phyloP scores from a whole-genome alignment of 23 red algal species.

The Gracilaria domingensis region DNA sequence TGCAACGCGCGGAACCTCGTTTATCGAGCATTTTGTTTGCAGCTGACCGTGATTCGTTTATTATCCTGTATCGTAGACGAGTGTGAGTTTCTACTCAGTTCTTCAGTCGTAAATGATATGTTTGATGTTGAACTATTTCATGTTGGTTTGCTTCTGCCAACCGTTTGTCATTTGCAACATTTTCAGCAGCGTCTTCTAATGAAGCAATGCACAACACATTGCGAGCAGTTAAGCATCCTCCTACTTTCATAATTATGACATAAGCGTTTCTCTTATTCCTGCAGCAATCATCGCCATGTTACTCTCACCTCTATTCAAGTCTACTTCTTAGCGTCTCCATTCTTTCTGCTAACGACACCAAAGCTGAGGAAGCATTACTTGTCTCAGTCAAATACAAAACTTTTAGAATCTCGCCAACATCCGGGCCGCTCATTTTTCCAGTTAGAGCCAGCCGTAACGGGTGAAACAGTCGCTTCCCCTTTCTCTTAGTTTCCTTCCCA shows the following conservation, averaged over 20 bases:
- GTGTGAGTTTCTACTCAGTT: neutral
- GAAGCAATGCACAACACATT: neutral
- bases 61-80: neutral
- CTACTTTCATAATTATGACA: neutral
- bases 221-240: neutral
- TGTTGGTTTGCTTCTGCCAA: neutral
- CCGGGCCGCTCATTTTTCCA: conserved; percentile 97
- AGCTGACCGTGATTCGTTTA: neutral
- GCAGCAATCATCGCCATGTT: neutral
- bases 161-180: neutral
- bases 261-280: neutral
- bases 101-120: conserved; percentile 32
- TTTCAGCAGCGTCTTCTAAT: neutral
- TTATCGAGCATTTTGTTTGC: neutral
- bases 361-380: conserved; percentile 24
- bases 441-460: conserved; percentile 93
- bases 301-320: neutral
- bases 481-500: conserved; percentile 81
- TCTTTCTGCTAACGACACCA: conserved; percentile 69
- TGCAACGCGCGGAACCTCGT: neutral
- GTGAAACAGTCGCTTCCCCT: conserved; percentile 96
- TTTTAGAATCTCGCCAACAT: conserved; percentile 87
- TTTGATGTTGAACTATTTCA: neutral
- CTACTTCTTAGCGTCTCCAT: conserved; percentile 66
- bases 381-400: conserved; percentile 77